Evolutionary conservation across 208 protist genomes (phyloP).

Genomic region (Trypanosoma rangeli): DNA sequence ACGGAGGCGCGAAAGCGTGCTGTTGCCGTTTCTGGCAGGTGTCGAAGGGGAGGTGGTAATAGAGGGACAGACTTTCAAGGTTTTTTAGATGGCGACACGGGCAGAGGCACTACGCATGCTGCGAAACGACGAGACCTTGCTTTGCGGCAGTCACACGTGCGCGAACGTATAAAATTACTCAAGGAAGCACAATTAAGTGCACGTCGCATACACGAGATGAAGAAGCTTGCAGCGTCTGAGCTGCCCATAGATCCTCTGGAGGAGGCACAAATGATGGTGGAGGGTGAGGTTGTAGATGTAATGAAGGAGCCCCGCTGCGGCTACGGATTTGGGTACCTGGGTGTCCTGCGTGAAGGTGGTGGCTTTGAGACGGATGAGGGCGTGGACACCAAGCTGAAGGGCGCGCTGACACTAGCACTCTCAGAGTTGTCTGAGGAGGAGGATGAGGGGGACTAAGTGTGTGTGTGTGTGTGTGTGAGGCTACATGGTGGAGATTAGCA

Average conservation of each 20-base stretch:
- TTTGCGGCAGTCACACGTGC: constrained; percentile 24
- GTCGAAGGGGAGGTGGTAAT: constrained; percentile 12
- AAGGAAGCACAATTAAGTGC: constrained; percentile 39
- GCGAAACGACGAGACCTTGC: constrained; percentile 34
- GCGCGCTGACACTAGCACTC: constrained; percentile 50
- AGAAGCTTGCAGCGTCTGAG: constrained; percentile 50
- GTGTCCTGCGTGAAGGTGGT: constrained; percentile 68
- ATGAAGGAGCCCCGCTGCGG: constrained; percentile 53
- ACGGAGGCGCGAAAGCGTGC: constrained; percentile 11
- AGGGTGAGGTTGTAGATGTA: constrained; percentile 26
- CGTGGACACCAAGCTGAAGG: constrained; percentile 52
- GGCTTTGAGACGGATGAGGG: constrained; percentile 74
- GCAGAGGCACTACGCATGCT: constrained; percentile 11
- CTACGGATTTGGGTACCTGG: constrained; percentile 84
- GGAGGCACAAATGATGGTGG: constrained; percentile 26
- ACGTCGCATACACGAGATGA: constrained; percentile 34
- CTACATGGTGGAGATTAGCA: constrained; percentile 1
- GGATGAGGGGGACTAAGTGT: constrained; percentile 17
- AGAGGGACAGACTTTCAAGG: constrained; percentile 3
- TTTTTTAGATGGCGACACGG: constrained; percentile 19
- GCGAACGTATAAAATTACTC: constrained; percentile 46
- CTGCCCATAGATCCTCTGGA: constrained; percentile 40
- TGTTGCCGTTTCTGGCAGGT: constrained; percentile 5
- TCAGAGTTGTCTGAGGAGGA: constrained; percentile 31
- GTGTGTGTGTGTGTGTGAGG: constrained; percentile 33